Evolutionary conservation across 1,284 basidiomycete genomes (phyloP).

Genomic region (Meira nashicola): DNA sequence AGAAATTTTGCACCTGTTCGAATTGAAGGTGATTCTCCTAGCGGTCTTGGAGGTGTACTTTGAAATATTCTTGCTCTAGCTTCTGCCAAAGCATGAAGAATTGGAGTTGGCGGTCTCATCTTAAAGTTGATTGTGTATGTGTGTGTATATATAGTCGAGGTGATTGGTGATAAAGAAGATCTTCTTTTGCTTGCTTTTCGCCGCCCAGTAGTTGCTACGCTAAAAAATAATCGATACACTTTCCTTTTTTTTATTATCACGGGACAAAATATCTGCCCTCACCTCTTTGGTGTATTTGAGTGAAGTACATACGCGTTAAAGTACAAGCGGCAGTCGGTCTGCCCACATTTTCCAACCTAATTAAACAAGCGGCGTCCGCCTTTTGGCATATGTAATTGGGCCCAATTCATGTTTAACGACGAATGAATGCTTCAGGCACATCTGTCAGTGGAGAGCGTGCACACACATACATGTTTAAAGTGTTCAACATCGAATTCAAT

Average conservation of each 20-base stretch:
- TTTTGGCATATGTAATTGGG: too few species aligned
- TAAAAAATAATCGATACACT: not conserved
- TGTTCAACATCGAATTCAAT: too few species aligned
- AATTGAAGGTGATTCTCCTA: conserved; percentile 7
- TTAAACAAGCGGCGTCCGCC: too few species aligned
- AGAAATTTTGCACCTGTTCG: conserved; percentile 45
- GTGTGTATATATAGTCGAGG: not conserved
- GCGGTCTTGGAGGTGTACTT: conserved; percentile 4
- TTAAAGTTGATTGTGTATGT: not conserved
- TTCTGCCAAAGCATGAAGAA: conserved; percentile 10
- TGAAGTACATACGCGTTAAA: not conserved
- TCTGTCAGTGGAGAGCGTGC: too few species aligned
- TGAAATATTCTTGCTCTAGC: conserved; percentile 13
- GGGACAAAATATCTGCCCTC: not conserved
- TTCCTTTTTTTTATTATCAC: not conserved
- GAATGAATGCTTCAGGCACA: too few species aligned
- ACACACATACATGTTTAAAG: too few species aligned
- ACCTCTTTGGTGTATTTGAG: not conserved
- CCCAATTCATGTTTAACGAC: too few species aligned
- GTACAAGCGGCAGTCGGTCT: too few species aligned
- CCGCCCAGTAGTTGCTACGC: not conserved
- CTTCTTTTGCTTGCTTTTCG: not conserved
- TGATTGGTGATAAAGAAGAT: not conserved
- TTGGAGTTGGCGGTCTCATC: not conserved
- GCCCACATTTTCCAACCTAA: too few species aligned